phyloP scores from a whole-genome alignment of 2,329 filamentous ascomycete genomes.

The Thelonectria blattea region DNA sequence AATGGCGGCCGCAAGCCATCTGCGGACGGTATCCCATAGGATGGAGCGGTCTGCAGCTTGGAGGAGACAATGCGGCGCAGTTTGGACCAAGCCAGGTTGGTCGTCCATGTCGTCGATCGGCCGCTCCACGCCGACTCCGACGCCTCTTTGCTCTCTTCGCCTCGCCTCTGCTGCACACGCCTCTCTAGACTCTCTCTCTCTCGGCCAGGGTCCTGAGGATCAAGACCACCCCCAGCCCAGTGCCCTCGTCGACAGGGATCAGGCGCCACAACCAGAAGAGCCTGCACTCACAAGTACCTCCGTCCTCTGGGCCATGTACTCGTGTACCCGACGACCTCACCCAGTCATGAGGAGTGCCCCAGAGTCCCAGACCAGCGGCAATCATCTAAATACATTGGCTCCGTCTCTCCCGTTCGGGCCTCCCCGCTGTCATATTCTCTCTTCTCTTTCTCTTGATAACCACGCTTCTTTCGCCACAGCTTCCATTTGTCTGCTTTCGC shows the following conservation, averaged over 20 bases:
- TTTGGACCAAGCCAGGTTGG: slow-evolving; percentile 12
- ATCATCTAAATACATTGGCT: slow-evolving; percentile 41
- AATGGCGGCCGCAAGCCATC: slow-evolving; percentile 42
- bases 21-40: slow-evolving; percentile 40
- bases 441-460: slow-evolving; percentile 24
- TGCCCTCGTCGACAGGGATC: slow-evolving; percentile 26
- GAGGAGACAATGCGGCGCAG: slow-evolving; percentile 39
- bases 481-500: slow-evolving; percentile 18
- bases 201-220: not conserved
- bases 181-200: too few species aligned
- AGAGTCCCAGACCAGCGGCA: slow-evolving; percentile 32
- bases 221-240: slow-evolving; percentile 21
- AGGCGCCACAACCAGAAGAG: slow-evolving; percentile 39
- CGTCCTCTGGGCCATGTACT: slow-evolving; percentile 34
- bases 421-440: slow-evolving; percentile 32
- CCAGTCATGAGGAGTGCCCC: slow-evolving; percentile 39
- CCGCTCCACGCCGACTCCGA: slow-evolving; percentile 33
- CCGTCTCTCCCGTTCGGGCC: slow-evolving; percentile 33
- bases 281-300: slow-evolving; percentile 33
- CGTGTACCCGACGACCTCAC: slow-evolving; percentile 32
- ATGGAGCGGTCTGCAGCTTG: slow-evolving; percentile 41
- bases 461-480: slow-evolving; percentile 28
- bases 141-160: not conserved
- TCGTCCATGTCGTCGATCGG: slow-evolving; percentile 27
- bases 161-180: not conserved